Conservation (phyloP, 2,329 filamentous ascomycete species). For the Pseudogymnoascus verrucosus region DNA sequence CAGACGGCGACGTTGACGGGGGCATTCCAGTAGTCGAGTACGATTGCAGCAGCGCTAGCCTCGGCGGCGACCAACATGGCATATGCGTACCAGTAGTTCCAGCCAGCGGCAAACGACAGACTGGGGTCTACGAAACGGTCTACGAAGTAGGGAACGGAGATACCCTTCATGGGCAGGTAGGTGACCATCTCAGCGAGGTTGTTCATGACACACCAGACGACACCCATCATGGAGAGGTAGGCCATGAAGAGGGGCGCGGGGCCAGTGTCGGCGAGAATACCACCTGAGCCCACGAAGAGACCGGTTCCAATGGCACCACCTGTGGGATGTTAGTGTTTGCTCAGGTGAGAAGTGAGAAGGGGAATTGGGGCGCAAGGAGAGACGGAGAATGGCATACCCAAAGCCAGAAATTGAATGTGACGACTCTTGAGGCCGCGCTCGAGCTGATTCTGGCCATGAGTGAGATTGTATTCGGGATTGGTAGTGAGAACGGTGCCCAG, state of each 20-base stretch:
- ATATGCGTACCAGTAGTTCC: conserved; percentile 45
- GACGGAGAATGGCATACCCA: conserved; percentile 31
- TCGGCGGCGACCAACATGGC: conserved; percentile 51
- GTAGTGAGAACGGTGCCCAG: conserved; percentile 14
- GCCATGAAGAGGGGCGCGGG: conserved; percentile 63
- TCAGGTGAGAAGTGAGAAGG: background rate
- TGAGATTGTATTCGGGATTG: conserved; percentile 31
- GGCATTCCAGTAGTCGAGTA: conserved; percentile 53
- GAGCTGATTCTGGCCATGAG: conserved; percentile 34
- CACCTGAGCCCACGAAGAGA: conserved; percentile 54
- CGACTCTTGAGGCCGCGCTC: conserved; percentile 50
- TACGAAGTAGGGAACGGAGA: conserved; percentile 49
- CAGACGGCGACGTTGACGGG: conserved; percentile 46
- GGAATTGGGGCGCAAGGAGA: background rate
- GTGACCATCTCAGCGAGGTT: conserved; percentile 46
- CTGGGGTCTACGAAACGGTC: conserved; percentile 43
- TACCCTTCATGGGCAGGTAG: conserved; percentile 47
- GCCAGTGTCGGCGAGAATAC: conserved; percentile 46
- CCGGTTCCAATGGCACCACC: conserved; percentile 55
- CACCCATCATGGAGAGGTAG: conserved; percentile 49
- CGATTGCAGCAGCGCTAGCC: conserved; percentile 47
- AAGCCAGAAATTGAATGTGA: conserved; percentile 53
- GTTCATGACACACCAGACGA: conserved; percentile 50
- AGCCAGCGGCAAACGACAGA: conserved; percentile 18
- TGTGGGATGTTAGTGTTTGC: conserved; percentile 11